Conservation (phyloP, 306 rosid genomes). For the Malus sieversii region DNA sequence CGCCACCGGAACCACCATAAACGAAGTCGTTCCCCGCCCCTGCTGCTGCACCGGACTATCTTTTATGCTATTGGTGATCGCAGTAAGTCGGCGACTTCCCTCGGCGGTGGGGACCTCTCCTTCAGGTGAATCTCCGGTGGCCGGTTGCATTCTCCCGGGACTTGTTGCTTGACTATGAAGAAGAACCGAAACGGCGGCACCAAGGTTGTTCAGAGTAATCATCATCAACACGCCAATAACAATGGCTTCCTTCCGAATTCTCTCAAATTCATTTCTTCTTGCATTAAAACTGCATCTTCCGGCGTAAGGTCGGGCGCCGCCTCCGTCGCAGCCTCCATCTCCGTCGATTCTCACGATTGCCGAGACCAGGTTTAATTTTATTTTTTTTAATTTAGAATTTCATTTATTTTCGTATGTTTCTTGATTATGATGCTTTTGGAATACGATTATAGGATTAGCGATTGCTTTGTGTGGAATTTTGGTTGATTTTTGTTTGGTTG, state of each 20-base stretch:
- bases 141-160: constrained; percentile 12
- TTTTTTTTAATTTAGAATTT: not conserved
- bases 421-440: not conserved
- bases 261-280: constrained; percentile 80
- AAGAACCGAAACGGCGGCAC: constrained; percentile 54
- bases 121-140: constrained; percentile 56
- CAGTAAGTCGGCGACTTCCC: constrained; percentile 43
- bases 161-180: constrained; percentile 55
- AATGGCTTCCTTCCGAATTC: constrained; percentile 82
- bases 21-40: constrained; percentile 27
- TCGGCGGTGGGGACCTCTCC: constrained; percentile 37
- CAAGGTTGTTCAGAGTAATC: constrained; percentile 14
- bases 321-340: constrained; percentile 75
- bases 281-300: constrained; percentile 84
- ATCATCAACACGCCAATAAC: not conserved
- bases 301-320: constrained; percentile 82
- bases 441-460: not conserved
- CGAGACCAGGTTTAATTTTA: constrained; percentile 60
- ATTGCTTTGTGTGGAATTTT: not conserved
- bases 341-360: constrained; percentile 52
- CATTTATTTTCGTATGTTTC: not conserved
- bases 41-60: not conserved
- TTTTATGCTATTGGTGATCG: constrained; percentile 64
- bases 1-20: constrained; percentile 1
- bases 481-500: not conserved